Conservation (phyloP, 129 eudicot species). For the Flaveria trinervia region DNA sequence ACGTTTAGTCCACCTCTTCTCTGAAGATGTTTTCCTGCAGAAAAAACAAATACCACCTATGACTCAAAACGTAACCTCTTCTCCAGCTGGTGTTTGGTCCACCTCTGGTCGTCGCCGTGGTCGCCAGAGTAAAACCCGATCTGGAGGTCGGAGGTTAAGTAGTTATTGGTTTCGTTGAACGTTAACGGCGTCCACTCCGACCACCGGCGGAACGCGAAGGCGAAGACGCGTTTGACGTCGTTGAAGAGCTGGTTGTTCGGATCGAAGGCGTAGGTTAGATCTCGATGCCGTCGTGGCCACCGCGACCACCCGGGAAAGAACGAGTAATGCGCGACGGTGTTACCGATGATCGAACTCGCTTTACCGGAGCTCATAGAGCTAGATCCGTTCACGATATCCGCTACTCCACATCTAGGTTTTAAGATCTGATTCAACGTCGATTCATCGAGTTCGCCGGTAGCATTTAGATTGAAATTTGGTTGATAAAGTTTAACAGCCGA, state of each 20-base stretch:
- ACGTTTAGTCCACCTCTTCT: too few species aligned
- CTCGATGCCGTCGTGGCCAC: constrained; percentile 42
- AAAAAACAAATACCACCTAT: too few species aligned
- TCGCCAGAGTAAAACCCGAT: constrained; percentile 61
- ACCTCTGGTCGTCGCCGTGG: constrained; percentile 52
- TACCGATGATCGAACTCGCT: constrained; percentile 17
- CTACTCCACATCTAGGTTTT: constrained; percentile 69
- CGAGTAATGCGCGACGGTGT: constrained; percentile 58
- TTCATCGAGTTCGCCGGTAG: constrained; percentile 65
- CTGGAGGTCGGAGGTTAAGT: constrained; percentile 39
- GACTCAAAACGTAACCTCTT: too few species aligned
- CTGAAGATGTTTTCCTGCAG: too few species aligned
- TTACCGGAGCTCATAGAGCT: constrained; percentile 57
- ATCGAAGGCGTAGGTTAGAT: constrained; percentile 52
- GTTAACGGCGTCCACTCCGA: constrained; percentile 67
- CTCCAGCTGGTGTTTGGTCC: too few species aligned
- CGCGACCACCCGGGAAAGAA: constrained; percentile 66
- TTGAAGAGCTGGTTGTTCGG: constrained; percentile 49
- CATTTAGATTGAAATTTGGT: constrained; percentile 59
- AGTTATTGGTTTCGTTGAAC: constrained; percentile 39
- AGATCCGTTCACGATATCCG: constrained; percentile 67
- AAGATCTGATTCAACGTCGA: constrained; percentile 49
- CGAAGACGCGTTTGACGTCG: constrained; percentile 41
- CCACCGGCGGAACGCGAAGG: constrained; percentile 59
- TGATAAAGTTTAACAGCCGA: constrained; percentile 51